Conservation (phyloP, 2,329 filamentous ascomycete species). For the Talaromyces sp. region DNA sequence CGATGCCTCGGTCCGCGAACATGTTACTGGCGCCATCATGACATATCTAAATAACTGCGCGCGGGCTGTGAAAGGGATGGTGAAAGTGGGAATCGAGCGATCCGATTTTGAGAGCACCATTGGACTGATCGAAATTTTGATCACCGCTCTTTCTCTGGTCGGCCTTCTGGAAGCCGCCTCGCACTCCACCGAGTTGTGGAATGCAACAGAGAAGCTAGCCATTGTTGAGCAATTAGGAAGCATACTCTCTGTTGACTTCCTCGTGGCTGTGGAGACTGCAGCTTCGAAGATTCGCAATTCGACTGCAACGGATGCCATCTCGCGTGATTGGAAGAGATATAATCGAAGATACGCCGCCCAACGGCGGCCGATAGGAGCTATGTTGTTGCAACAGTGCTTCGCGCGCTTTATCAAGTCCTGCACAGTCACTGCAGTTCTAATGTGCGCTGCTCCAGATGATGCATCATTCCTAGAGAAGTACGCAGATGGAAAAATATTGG, state of each 20-base stretch:
- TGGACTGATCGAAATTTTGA: constrained; percentile 65
- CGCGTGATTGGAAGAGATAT: constrained; percentile 85
- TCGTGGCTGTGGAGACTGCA: constrained; percentile 82
- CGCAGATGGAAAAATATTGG: constrained; percentile 40
- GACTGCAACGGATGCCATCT: constrained; percentile 59
- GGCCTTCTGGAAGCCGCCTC: constrained; percentile 85
- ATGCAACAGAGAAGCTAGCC: constrained; percentile 65
- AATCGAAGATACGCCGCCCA: constrained; percentile 75
- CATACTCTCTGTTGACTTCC: constrained; percentile 77
- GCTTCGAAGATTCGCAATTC: constrained; percentile 87
- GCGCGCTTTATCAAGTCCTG: constrained; percentile 78
- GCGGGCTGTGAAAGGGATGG: constrained; percentile 55
- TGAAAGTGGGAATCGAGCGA: constrained; percentile 56
- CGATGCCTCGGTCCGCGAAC: constrained; percentile 65
- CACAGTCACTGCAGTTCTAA: constrained; percentile 68
- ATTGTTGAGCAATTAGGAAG: constrained; percentile 69
- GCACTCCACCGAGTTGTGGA: constrained; percentile 77
- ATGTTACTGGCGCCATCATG: constrained; percentile 64
- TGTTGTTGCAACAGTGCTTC: constrained; percentile 85
- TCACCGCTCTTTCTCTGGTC: constrained; percentile 77
- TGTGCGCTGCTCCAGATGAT: constrained; percentile 57
- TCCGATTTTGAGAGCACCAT: constrained; percentile 45
- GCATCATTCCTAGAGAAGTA: constrained; percentile 71
- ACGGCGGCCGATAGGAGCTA: constrained; percentile 80
- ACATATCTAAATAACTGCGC: constrained; percentile 70